Evolutionary conservation across 768 basidiomycete species (phyloP).

Genomic region (Chalciporus chontae): DNA sequence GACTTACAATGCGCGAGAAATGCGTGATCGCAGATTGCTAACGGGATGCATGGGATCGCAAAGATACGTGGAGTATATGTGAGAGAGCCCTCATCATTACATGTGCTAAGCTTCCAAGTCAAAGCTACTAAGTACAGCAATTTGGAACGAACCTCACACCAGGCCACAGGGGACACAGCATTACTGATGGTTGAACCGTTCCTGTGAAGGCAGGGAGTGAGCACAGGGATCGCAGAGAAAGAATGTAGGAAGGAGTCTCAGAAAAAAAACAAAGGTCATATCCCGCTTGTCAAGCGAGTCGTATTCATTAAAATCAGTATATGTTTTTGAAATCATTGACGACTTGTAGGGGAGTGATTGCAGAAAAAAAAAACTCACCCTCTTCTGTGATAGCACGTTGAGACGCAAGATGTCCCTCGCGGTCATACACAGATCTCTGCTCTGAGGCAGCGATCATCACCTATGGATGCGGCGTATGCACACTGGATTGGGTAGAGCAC

Average conservation of each 20-base stretch:
- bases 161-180: not conserved
- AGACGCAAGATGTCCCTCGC: not conserved
- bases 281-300: constrained; percentile 24
- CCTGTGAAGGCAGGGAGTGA: not conserved
- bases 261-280: constrained; percentile 9
- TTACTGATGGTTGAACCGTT: not conserved
- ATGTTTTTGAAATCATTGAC: constrained; percentile 25
- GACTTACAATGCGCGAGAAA: not conserved
- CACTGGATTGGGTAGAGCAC: not conserved
- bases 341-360: not conserved
- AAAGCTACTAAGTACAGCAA: not conserved
- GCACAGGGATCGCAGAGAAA: not conserved
- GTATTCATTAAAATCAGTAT: constrained; percentile 32
- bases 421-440: too few species aligned
- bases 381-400: not conserved
- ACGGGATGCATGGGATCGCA: not conserved
- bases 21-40: not conserved
- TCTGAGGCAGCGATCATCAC: too few species aligned
- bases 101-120: not conserved
- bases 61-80: not conserved
- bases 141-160: too few species aligned
- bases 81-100: not conserved
- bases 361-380: not conserved
- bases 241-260: constrained; percentile 3
- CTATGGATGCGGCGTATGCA: too few species aligned